phyloP scores from a whole-genome alignment of 345 rosid genomes.

The Arabis hirsuta region DNA sequence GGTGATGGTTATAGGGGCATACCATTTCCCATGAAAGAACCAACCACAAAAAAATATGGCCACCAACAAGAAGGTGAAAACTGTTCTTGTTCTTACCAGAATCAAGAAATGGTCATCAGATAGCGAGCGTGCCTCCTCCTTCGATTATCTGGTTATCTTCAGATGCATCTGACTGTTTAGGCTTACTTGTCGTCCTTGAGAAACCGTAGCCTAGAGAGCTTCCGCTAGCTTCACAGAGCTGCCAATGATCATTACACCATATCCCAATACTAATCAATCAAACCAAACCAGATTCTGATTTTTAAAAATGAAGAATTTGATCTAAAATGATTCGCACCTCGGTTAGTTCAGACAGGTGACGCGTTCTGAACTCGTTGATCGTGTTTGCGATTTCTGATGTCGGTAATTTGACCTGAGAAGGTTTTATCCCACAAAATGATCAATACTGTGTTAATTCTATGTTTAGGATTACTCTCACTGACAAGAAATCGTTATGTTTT shows the following conservation, averaged over 20 bases:
- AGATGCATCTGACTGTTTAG: conserved; percentile 66
- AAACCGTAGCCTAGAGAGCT: conserved; percentile 96
- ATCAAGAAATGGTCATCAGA: conserved; percentile 45
- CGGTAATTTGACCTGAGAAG: conserved; percentile 79
- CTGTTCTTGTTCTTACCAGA: conserved; percentile 22
- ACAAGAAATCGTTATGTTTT: conserved; percentile 21
- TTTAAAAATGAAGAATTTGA: not conserved
- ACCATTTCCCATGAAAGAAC: not conserved
- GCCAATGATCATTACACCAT: conserved; percentile 37
- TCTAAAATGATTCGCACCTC: conserved; percentile 55
- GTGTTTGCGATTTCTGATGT: conserved; percentile 85
- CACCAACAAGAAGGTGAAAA: conserved; percentile 1
- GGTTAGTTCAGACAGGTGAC: conserved; percentile 89
- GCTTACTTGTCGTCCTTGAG: conserved; percentile 64
- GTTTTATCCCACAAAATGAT: not conserved
- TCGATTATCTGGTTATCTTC: conserved; percentile 74
- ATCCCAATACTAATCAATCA: conserved; percentile 2
- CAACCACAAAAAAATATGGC: not conserved
- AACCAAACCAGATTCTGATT: not conserved
- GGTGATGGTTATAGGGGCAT: not conserved
- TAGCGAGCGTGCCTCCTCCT: conserved; percentile 77
- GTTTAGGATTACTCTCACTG: conserved; percentile 8
- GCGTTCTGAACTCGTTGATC: conserved; percentile 89
- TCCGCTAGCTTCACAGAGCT: conserved; percentile 87
- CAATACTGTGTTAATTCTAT: not conserved